phyloP scores from a whole-genome alignment of 129 eudicot species.

The Chrysanthemum lavandulifolium region DNA sequence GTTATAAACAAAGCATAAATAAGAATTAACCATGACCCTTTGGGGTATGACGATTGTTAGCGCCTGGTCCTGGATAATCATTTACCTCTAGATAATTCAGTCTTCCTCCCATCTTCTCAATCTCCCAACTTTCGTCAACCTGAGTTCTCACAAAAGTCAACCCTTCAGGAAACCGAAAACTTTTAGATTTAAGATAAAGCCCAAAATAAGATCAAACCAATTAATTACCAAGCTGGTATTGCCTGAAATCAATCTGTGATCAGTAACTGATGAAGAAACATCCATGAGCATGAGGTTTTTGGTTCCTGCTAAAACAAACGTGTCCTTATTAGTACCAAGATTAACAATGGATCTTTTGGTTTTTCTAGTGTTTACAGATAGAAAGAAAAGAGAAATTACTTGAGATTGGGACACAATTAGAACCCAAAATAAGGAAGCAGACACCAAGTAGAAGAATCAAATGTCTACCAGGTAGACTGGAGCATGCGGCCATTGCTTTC shows the following conservation, averaged over 20 bases:
- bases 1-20: background rate
- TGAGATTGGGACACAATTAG: background rate
- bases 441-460: background rate
- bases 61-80: background rate
- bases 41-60: conserved; percentile 1
- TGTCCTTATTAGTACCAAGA: too few relatives aligned
- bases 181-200: too few relatives aligned
- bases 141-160: background rate
- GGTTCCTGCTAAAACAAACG: background rate
- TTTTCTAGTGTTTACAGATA: too few relatives aligned
- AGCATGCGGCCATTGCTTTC: conserved; percentile 6
- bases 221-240: background rate
- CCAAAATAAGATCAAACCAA: background rate
- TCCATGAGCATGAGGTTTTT: background rate
- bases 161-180: background rate
- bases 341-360: background rate
- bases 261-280: background rate
- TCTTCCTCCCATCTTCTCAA: conserved; percentile 6
- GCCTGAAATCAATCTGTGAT: background rate
- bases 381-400: background rate
- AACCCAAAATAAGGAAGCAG: background rate
- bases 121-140: background rate
- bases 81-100: background rate
- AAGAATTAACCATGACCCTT: background rate
- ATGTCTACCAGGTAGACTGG: background rate